Evolutionary conservation across 2,329 filamentous ascomycete genomes (phyloP).

Genomic region (Pseudocercospora vitis): DNA sequence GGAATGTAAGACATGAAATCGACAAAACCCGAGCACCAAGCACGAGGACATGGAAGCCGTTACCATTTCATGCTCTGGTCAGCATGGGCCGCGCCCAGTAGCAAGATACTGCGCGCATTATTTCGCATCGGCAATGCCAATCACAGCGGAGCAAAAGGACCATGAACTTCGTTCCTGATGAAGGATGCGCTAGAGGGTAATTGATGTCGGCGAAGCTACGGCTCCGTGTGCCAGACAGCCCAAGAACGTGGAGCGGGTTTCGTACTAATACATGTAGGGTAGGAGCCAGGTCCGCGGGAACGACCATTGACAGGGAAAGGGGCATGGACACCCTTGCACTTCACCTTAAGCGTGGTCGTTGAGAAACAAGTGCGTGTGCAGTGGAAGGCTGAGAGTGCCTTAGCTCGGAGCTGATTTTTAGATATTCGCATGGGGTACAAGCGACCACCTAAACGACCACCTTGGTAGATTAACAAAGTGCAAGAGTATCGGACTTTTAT

Average conservation of each 20-base stretch:
- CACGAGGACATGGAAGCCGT: neutral
- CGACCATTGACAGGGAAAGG: neutral
- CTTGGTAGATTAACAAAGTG: no score
- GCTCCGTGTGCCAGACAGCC: neutral
- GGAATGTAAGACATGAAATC: neutral
- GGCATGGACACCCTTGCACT: neutral
- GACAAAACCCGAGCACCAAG: neutral
- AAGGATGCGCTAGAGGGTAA: neutral
- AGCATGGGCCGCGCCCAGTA: neutral
- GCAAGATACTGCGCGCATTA: neutral
- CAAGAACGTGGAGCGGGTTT: neutral
- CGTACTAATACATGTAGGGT: neutral
- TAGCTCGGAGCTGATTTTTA: neutral
- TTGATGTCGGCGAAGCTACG: neutral
- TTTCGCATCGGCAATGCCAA: neutral
- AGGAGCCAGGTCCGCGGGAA: constrained; percentile 1
- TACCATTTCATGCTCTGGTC: neutral
- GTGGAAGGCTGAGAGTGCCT: neutral
- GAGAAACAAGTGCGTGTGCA: neutral
- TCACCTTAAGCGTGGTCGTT: neutral
- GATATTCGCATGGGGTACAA: neutral
- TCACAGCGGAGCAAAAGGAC: neutral
- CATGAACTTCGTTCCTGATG: neutral
- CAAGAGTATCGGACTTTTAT: neutral
- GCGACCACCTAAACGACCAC: neutral